Base-by-base conservation (phyloP, 2,329 filamentous ascomycete species). In the Cercospora berteroae region DNA sequence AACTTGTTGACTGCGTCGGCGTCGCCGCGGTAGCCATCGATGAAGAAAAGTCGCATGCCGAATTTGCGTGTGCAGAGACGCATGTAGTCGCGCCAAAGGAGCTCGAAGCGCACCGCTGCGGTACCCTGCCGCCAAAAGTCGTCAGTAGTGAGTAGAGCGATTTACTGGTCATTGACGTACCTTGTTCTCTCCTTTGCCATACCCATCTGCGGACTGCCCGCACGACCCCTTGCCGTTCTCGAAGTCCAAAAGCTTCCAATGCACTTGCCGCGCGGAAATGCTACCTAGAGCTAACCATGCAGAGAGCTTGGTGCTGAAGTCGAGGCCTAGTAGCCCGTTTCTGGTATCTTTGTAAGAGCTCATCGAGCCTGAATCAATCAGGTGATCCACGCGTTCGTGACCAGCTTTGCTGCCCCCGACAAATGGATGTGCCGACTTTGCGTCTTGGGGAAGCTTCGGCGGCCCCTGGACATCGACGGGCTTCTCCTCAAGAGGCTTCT, bases 21-120 rank as follows among this genome's bases (percentile, higher is more conserved):
- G 52, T 83, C 82, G 25, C 82, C 77, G 16, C 85, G 84, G 71
- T 92, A 92, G 0, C 92, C 91, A 4, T 84, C 82, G 1, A 89
- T 78, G 12, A 81, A 80, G 76, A 92, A 94, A 4, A 94, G 83
- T 23, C 85, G 86, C 16, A 78, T 75, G 0, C 86, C 85, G 69
- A 91, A 93, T 73, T 94, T 94, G 33, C 85, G 84, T 5, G 87
- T 89, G 75, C 89, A 92, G 0, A 94, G 84, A 0, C 90, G 84
- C 89, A 94, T 93, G 74, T 94, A 94, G 74, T 94, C 92, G 48
- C 91, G 82, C 91, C 90, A 93, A 0, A 94, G 78, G 0, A 95
- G 81, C 74, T 94, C 90, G 65, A 91, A 89, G 0, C 91, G 86
- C 1, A 94, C 84, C 0, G 83, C 86, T 36, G 85, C 85, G 0